A percentile compares a stretch with the other conserved stretches of the same genome.
Evolutionary conservation across 805 yeast species (phyloP).

Genomic region (Sugiyamaella chiloensis): DNA sequence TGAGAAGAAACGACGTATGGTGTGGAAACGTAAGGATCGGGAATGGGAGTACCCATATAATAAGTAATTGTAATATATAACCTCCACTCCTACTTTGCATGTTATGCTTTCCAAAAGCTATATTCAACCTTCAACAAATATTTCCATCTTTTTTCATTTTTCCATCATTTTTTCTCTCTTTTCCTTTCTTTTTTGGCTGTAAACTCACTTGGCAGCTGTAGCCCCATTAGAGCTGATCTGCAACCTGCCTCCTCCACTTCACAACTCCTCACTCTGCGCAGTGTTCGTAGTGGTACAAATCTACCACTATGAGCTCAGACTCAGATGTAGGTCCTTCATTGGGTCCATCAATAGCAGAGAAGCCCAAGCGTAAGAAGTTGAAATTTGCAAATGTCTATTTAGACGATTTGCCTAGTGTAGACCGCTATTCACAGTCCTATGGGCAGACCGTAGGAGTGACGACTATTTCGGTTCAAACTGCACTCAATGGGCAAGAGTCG

Average conservation of each 20-base stretch:
- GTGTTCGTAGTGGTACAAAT: no score
- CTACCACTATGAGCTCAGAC: slow-evolving; percentile 12
- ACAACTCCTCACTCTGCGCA: no score
- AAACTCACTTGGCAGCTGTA: no score
- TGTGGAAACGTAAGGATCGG: slow-evolving; percentile 87
- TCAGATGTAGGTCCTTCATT: slow-evolving; percentile 16
- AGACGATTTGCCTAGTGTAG: slow-evolving; percentile 11
- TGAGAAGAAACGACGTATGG: slow-evolving; percentile 64
- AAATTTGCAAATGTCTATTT: slow-evolving; percentile 8
- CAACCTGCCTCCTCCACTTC: no score
- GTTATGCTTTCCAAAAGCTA: no score
- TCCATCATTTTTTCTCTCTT: no score
- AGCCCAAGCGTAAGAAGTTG: slow-evolving; percentile 3
- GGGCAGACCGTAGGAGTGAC: slow-evolving; percentile 15
- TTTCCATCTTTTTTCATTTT: no score
- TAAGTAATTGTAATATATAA: neutral
- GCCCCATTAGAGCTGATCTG: no score
- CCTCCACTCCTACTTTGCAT: no score
- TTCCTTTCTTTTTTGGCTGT: no score
- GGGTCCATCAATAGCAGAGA: slow-evolving; percentile 4
- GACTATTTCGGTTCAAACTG: slow-evolving; percentile 3
- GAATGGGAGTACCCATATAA: slow-evolving; percentile 82
- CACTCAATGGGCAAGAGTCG: slow-evolving; percentile 2
- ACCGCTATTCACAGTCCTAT: slow-evolving; percentile 37
- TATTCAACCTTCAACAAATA: no score